Base-by-base conservation (phyloP, 2,329 filamentous ascomycete genomes). In the Colletotrichum acutatum region DNA sequence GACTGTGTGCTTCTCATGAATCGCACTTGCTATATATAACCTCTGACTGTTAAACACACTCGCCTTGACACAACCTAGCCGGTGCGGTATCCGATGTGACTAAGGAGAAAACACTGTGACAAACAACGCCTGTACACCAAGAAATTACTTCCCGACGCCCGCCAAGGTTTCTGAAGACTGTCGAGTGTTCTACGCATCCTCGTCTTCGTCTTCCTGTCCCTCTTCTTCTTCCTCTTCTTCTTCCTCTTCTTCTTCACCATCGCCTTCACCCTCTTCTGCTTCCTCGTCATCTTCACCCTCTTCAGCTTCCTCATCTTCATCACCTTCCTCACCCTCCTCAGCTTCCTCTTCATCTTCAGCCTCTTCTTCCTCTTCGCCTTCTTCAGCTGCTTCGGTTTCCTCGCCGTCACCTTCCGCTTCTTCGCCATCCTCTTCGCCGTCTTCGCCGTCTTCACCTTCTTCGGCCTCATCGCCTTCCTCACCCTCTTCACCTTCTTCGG, bases 401-500 rank as follows among this genome's bases (percentile, higher is more conserved):
- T 3, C 46, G 5, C 54, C 58, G 8, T 54, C 60, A 4, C 22
- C 66, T 0, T 19, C 66, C 0, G 56, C 58, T 0, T 37, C 67
- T 6, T 54, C 52, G 1, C 59, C 68, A 4, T 49, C n/a, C 0
- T 42, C 68, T 2, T 66, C 53, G 1, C 32, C 53, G 1, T 32
- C 37, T 2, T 11, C 52, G 0, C 9, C 53, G 0, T 30, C 63
- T 2, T 49, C 53, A 0, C 26, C 54, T 2, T 59, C 42, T 1
- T 7, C 65, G 0, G 42, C 66, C 2, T 37, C 77, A 12, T 76
- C 79, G 30, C 80, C 79, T 5, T 78, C 78, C 26, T 76, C 79
- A 46, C 78, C 79, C 5, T 78, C 79, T 0, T 80, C 57, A 19
- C 71, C 71, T 1, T 69, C 74, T 0, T 64, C 68, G 1, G 37